Evolutionary conservation across 2,329 filamentous ascomycete species (phyloP).

Genomic region (Cercospora brassicicola): DNA sequence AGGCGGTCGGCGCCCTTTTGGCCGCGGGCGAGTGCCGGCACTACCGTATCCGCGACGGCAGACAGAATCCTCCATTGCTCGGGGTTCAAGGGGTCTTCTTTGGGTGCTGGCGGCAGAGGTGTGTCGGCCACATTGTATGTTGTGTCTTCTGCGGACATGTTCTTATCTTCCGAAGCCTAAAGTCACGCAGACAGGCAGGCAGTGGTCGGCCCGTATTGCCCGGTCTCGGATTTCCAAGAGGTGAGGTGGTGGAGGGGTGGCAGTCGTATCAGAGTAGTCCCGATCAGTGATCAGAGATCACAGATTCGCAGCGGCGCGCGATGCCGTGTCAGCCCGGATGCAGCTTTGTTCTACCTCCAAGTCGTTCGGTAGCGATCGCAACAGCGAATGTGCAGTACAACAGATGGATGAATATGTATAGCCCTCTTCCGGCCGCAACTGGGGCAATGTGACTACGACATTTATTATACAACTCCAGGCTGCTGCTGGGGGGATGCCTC

Average conservation of each 20-base stretch:
- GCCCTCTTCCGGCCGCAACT: background rate
- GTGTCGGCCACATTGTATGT: slow-evolving; percentile 22
- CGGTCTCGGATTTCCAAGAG: background rate
- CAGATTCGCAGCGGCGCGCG: background rate
- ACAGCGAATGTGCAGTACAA: background rate
- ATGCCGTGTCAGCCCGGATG: background rate
- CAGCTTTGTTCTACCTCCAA: background rate
- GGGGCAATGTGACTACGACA: background rate
- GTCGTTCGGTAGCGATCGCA: background rate
- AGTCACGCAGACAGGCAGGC: background rate
- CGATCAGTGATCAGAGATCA: background rate
- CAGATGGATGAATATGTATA: background rate
- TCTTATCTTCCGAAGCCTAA: slow-evolving; percentile 12
- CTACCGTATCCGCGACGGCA: slow-evolving; percentile 57
- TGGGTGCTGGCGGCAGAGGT: slow-evolving; percentile 46
- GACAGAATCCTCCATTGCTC: slow-evolving; percentile 61
- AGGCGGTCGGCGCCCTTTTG: slow-evolving; percentile 26
- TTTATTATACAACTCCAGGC: background rate
- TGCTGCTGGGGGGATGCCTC: background rate
- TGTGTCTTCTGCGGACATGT: slow-evolving; percentile 24
- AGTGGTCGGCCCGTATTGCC: slow-evolving; percentile 10
- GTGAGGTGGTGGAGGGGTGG: background rate
- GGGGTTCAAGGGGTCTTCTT: slow-evolving; percentile 52
- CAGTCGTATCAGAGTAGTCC: background rate
- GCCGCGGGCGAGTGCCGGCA: slow-evolving; percentile 56